phyloP scores from a whole-genome alignment of 192 early-diverging fungal genomes.

The Radiomyces spectabilis region DNA sequence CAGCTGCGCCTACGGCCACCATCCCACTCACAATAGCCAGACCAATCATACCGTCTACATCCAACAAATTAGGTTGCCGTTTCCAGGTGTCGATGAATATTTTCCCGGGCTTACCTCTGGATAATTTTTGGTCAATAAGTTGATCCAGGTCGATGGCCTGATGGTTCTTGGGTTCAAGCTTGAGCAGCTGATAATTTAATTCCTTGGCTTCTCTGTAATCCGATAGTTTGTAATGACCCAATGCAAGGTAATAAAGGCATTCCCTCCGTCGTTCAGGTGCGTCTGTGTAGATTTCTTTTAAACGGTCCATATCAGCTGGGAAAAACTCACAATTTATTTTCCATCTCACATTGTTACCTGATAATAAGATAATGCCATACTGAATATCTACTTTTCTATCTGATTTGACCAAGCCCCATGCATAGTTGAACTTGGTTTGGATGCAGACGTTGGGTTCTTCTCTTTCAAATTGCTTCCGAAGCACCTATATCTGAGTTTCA shows the following conservation, averaged over 20 bases:
- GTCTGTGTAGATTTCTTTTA: constrained; percentile 77
- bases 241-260: constrained; percentile 84
- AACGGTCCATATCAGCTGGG: no score
- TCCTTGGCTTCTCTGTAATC: constrained; percentile 69
- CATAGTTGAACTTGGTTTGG: constrained; percentile 92
- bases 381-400: constrained; percentile 45
- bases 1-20: constrained; percentile 50
- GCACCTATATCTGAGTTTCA: no score
- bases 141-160: constrained; percentile 62
- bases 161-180: constrained; percentile 70
- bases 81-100: not conserved
- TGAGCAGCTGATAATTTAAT: constrained; percentile 66
- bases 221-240: constrained; percentile 82
- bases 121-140: constrained; percentile 72
- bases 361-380: not conserved
- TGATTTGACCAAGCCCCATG: constrained; percentile 79
- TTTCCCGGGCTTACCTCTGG: constrained; percentile 15
- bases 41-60: constrained; percentile 71
- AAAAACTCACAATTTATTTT: no score
- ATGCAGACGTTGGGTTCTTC: constrained; percentile 49
- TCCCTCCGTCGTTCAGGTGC: constrained; percentile 73
- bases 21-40: constrained; percentile 74
- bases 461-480: constrained; percentile 57
- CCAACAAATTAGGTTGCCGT: not conserved
- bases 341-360: no score